These are phyloP conservation scores for Colletotrichum sp. DNA, from an alignment of 2,329 filamentous ascomycete species.

Conservation along the genomic window DNA sequence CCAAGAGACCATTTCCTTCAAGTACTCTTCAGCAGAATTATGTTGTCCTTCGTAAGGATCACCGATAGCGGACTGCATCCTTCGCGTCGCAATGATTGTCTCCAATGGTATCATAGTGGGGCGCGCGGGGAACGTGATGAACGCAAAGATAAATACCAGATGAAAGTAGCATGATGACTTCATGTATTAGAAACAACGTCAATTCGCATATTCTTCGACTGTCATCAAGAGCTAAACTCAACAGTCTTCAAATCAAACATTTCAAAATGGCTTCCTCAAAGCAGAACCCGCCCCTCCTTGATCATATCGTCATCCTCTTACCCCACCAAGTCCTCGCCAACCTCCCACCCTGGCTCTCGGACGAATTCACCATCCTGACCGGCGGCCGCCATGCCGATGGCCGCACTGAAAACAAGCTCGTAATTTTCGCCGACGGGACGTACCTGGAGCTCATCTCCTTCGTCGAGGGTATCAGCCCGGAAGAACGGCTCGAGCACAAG, in stretches of 20 bases:
- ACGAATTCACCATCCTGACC: conserved; percentile 61
- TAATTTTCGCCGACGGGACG: conserved; percentile 66
- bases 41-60: background rate
- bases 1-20: background rate
- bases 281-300: conserved; percentile 43
- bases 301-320: conserved; percentile 70
- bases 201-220: background rate
- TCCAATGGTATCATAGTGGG: conserved; percentile 18
- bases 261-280: conserved; percentile 1
- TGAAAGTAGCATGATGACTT: background rate
- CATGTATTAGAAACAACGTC: background rate
- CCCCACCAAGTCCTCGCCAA: conserved; percentile 51
- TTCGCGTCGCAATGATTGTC: conserved; percentile 3
- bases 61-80: conserved; percentile 4
- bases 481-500: conserved; percentile 54
- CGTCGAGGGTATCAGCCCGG: conserved; percentile 30
- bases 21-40: background rate
- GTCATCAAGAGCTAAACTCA: background rate
- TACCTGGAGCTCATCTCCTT: conserved; percentile 74
- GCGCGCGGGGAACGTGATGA: conserved; percentile 14
- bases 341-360: conserved; percentile 54
- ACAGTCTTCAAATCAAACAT: no score
- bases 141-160: background rate
- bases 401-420: conserved; percentile 65
- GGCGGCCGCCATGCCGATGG: conserved; percentile 68